Conservation (phyloP, 140 eudicot genomes). For the Erigeron philadelphicus region DNA sequence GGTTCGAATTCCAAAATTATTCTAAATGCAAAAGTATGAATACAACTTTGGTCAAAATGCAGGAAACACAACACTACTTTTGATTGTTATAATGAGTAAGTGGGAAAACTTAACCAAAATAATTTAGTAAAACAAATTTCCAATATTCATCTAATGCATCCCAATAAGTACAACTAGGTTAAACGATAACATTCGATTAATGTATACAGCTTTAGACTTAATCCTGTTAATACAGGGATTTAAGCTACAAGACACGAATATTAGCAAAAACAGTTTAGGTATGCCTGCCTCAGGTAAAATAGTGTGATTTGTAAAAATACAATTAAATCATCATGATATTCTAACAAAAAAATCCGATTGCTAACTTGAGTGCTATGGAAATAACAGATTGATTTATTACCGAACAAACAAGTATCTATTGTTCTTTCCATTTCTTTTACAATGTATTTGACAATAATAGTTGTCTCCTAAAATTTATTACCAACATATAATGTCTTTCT, state of each 20-base stretch:
- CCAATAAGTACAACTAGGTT: conserved; percentile 9
- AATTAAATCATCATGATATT: neutral
- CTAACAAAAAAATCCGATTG: neutral
- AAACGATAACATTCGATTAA: neutral
- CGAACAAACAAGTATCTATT: neutral
- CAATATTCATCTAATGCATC: conserved; percentile 9
- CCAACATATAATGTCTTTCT: neutral
- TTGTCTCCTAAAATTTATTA: neutral
- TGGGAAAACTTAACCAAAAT: neutral
- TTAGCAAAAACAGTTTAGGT: neutral
- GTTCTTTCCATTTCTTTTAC: neutral
- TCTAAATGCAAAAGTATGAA: conserved; percentile 8
- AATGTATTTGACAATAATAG: conserved; percentile 3
- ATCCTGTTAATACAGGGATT: neutral
- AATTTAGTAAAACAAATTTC: neutral
- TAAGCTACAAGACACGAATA: neutral
- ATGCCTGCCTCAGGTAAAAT: neutral
- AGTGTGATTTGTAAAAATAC: neutral
- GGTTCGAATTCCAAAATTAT: conserved; percentile 11
- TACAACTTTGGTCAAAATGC: conserved; percentile 2
- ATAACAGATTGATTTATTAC: neutral
- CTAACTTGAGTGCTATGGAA: neutral
- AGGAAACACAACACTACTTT: neutral
- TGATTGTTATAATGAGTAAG: neutral
- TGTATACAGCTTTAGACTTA: neutral